A percentile compares a stretch with the other conserved stretches of the same genome.
Conservation (phyloP, 1,139 yeast genomes). For the Groenewaldozyma sp. region DNA sequence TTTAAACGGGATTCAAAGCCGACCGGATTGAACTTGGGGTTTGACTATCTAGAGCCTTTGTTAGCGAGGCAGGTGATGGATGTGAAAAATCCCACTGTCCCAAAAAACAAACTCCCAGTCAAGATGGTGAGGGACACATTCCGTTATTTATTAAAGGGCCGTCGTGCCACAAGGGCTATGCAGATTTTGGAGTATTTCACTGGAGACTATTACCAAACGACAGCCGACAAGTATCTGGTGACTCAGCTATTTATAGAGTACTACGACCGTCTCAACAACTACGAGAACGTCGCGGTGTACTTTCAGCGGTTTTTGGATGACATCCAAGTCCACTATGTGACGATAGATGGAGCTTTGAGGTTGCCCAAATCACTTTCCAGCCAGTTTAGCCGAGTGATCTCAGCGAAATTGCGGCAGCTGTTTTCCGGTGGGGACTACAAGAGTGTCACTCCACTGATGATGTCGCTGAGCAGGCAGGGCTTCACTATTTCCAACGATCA, state of each 20-base stretch:
- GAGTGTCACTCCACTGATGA: not conserved
- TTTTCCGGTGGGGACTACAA: not conserved
- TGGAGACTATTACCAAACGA: not conserved
- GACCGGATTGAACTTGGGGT: not conserved
- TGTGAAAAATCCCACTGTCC: slow-evolving; percentile 18
- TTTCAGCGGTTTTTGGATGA: slow-evolving; percentile 5
- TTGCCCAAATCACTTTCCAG: not conserved
- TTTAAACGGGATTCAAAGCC: slow-evolving; percentile 2
- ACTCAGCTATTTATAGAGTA: not conserved
- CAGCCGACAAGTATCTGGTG: slow-evolving; percentile 1
- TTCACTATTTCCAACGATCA: not conserved
- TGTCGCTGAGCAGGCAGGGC: not conserved
- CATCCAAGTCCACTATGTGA: slow-evolving; percentile 1
- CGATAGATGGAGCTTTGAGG: not conserved
- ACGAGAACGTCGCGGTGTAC: not conserved
- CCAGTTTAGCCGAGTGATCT: not conserved
- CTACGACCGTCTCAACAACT: not conserved
- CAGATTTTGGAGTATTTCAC: slow-evolving; percentile 1
- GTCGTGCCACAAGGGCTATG: not conserved
- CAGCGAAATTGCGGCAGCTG: not conserved
- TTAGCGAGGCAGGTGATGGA: slow-evolving; percentile 15
- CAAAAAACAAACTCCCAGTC: slow-evolving; percentile 19
- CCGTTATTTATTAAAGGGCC: slow-evolving; percentile 1
- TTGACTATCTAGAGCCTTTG: slow-evolving; percentile 1
- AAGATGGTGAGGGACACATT: slow-evolving; percentile 13